Evolutionary conservation across 352 stramenopile species (phyloP), one percentile per base, ranked within the genome.

Genomic region (Pythium rhizo-oryzae): DNA sequence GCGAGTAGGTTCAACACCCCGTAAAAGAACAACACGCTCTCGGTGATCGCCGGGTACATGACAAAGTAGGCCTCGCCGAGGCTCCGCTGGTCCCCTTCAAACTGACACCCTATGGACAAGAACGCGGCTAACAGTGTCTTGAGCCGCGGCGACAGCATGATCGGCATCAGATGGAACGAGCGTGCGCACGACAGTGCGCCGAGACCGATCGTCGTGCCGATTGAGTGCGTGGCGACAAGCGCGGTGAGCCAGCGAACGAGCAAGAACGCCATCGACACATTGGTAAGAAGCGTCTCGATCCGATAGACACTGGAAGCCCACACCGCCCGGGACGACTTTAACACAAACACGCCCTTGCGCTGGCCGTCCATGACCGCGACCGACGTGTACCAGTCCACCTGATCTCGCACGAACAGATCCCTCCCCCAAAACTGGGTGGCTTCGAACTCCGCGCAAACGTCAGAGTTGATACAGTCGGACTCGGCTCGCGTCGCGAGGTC

Each of bases 81-180:
- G 19, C 56, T 67, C 6, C 43, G 56, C 44, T 85, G 74, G 7
- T 81, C 68, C 3, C 78, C 78, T 37, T 89, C 75, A 47, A 84
- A 85, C 39, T 69, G 23, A 46, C 70, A 78, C 0, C 75, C 78
- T n/a, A 70, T 60, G 1, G 67, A 77, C 62, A 63, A 85, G 53
- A 87, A 84, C 1, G 54, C 76, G 18, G 76, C 62, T 13, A 82
- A 55, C 6, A 66, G 76, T 2, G 74, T 70, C 41, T 83, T 85
- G 4, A 87, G 71, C 0, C 76, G 58, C 0, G 78, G 72, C 2
- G 85, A 54, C 39, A 87, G 39, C 47, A 81, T 23, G n/a, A 87
- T 65, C 0, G 79, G 75, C 13, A 83, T 56, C 57, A 87, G 51
- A 37, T 79, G 78, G 51, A 86, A 82, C 19, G 65, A 76, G 1